These are phyloP conservation scores for Simmondsia chinensis DNA, from an alignment of 148 eudicot species.

Conservation along the genomic window DNA sequence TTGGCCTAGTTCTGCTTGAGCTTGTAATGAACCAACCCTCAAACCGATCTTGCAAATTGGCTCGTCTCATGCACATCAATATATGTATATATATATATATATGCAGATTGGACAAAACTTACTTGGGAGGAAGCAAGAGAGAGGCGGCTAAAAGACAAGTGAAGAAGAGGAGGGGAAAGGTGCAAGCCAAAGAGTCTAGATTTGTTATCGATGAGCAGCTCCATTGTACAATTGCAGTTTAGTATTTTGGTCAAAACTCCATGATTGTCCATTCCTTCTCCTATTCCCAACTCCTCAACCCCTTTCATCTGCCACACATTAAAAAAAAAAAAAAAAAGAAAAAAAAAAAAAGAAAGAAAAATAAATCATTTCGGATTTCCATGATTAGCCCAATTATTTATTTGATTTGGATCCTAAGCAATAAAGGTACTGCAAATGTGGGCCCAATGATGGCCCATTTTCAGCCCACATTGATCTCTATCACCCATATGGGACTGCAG, in stretches of 20 bases:
- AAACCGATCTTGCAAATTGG: too few relatives aligned
- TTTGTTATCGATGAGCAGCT: constrained; percentile 13
- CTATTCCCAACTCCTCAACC: constrained; percentile 11
- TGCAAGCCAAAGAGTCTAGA: constrained; percentile 11
- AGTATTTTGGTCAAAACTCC: constrained; percentile 15
- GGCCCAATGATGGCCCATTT: too few relatives aligned
- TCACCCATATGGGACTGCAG: too few relatives aligned
- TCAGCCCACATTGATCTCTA: too few relatives aligned
- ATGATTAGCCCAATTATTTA: too few relatives aligned
- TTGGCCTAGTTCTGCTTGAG: too few relatives aligned
- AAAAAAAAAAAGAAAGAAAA: not conserved
- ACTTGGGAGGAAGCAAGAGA: constrained; percentile 36
- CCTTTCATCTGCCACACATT: not conserved
- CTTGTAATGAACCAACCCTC: too few relatives aligned
- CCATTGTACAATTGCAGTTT: constrained; percentile 12
- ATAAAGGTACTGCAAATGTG: too few relatives aligned
- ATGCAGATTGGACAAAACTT: too few relatives aligned
- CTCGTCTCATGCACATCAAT: not conserved
- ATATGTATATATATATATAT: too few relatives aligned
- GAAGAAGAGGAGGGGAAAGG: not conserved
- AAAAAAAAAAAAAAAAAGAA: not conserved
- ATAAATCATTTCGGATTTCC: too few relatives aligned
- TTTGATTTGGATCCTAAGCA: too few relatives aligned
- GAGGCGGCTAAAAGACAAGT: constrained; percentile 12
- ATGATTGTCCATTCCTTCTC: constrained; percentile 14